Conservation (phyloP, 1,284 basidiomycete species). For the Schizophyllum amplum region DNA sequence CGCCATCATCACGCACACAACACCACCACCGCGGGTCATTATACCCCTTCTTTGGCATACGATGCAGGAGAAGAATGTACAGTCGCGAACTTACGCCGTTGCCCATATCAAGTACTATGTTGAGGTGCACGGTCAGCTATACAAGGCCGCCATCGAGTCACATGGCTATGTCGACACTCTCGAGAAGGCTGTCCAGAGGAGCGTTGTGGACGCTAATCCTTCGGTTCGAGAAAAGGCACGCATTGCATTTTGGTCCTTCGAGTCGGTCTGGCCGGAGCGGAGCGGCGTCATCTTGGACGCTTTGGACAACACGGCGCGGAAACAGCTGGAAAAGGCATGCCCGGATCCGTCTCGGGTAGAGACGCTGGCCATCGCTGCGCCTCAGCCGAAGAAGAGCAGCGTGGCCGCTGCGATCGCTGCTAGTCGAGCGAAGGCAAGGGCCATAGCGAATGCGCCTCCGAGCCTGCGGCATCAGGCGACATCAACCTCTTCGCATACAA, state of each 20-base stretch:
- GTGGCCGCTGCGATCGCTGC: constrained; percentile 78
- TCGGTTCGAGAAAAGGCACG: constrained; percentile 73
- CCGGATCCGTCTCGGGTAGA: constrained; percentile 36
- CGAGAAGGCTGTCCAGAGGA: constrained; percentile 67
- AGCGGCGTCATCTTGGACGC: constrained; percentile 56
- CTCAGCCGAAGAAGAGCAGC: constrained; percentile 58
- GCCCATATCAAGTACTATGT: constrained; percentile 70
- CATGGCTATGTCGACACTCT: constrained; percentile 60
- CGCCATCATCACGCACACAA: constrained; percentile 63
- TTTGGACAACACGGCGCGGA: constrained; percentile 66
- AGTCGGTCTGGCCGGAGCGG: constrained; percentile 67
- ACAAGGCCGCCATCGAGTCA: constrained; percentile 56
- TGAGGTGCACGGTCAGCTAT: constrained; percentile 58
- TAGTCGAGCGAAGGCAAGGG: constrained; percentile 74
- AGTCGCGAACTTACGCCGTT: constrained; percentile 65
- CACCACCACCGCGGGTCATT: constrained; percentile 64
- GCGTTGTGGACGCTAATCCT: constrained; percentile 74
- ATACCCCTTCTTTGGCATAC: constrained; percentile 67
- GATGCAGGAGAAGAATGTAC: constrained; percentile 81
- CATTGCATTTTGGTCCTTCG: constrained; percentile 74
- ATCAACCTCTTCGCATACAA: constrained; percentile 23
- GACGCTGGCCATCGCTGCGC: constrained; percentile 23
- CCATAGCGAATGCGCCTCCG: constrained; percentile 73
- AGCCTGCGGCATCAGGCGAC: constrained; percentile 72
- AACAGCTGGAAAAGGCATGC: constrained; percentile 82